Base-by-base conservation (phyloP, 208 protist genomes). In the Acanthamoeba royreba region DNA sequence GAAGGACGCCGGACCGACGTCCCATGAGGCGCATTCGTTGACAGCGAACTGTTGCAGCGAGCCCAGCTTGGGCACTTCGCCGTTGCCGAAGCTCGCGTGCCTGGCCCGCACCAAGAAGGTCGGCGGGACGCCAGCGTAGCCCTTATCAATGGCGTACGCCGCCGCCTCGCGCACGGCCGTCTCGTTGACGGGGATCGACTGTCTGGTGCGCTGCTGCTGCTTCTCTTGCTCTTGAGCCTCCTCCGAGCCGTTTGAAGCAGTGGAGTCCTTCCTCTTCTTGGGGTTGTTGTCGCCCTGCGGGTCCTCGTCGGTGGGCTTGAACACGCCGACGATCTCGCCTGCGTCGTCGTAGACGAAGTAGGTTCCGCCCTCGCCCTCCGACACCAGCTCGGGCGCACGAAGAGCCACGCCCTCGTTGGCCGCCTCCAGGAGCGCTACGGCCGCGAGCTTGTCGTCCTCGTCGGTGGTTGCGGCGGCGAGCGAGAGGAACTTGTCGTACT, bases 281-380 rank as follows among this genome's bases (percentile, higher is more conserved):
- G 86, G 86, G 43, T 92, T 92, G 86, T 92, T 92, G 58, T 46
- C 55, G 52, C 40, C 86, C 86, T 92, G 86, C 38, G 86, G 86
- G 31, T 92, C 86, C 43, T 92, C 86, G 86, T 92, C 86, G 15
- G 55, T 47, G 4, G 86, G 86, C 86, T 92, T 92, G 86, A 92
- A 92, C 25, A 92, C 69, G 35, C 49, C 90, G 3, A 87, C 28
- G n/a, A n/a, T 69, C 66, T 17, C 42, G 28, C 90, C 90, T 13
- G 35, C 22, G 17, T 31, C 3, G 46, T 87, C 42, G 33, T 40
- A 22, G 25, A 81, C 40, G 49, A 87, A 81, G 90, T 87, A 87
- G 42, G 69, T 87, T 8, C 72, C 90, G 13, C 72, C 69, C 40
- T 87, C 69, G 72, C 69, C 90, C 33, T 93, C 69, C 17, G 61